Base-by-base conservation (phyloP, 2,329 filamentous ascomycete genomes). In the Pseudonectria buxi region DNA sequence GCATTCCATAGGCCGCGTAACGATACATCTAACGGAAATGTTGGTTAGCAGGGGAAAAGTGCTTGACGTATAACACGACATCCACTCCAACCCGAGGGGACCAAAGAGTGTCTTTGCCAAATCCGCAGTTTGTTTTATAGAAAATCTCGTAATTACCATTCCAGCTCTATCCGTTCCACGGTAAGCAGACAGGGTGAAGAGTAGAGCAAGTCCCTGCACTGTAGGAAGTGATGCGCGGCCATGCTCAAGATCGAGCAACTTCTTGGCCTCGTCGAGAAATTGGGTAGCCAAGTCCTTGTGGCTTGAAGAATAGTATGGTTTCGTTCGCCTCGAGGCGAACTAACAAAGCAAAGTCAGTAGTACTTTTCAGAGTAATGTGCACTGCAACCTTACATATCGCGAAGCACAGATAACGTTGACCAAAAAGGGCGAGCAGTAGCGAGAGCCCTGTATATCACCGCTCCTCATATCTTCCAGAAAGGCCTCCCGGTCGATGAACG, bases 401-500 rank as follows among this genome's bases (percentile, higher is more conserved):
- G 48, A 32, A 14, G 55, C 53, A 30, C 56, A 59, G 10, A 59
- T 51, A 16, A 53, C 47, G 33, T 58, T 58, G 28, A 59, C 55
- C 4, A 58, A 49, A 36, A 58, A 51, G 4, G 54, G 50, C 3
- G 55, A 53, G 36, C 55, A 58, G 33, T 48, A 58, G 33, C 43
- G 49, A 16, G 53, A 45, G 4, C 27, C 26, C 11, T 41, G 36
- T 6, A 38, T 28, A 24, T 45, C 42, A 5, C 33, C 39, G 1
- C 24, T 24, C 1, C 46, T 27, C 56, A 59, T 58, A 14, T 57
- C 51, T 2, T 42, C 38, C 13, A 58, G 14, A 26, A 59, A 58
- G 1, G 47, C 33, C 1, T 49, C 32, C 5, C 36, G 42, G 31
- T 57, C 53, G 16, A 59, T 33, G 28, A 53, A 52, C 1, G 48